Evolutionary conservation across 2,329 filamentous ascomycete species (phyloP).

Genomic region (Stagonosporopsis chrysanthemi): DNA sequence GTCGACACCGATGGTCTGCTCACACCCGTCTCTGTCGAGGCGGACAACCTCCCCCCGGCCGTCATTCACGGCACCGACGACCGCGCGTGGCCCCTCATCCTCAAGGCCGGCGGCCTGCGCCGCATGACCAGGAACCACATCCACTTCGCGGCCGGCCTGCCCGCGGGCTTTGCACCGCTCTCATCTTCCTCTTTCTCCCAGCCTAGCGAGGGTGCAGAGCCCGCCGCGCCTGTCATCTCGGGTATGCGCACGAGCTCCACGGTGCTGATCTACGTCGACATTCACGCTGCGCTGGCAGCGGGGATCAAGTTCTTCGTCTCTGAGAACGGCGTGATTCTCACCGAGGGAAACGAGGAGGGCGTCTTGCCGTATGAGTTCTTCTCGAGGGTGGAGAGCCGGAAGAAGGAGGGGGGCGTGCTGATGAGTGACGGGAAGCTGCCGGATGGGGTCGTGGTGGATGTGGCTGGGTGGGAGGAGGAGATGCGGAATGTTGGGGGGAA

Average conservation of each 20-base stretch:
- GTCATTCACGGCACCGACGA: slow-evolving; percentile 93
- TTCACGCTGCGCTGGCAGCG: slow-evolving; percentile 68
- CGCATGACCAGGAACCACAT: slow-evolving; percentile 87
- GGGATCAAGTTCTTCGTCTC: slow-evolving; percentile 74
- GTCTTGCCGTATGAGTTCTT: slow-evolving; percentile 63
- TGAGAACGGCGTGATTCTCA: slow-evolving; percentile 59
- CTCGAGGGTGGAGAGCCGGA: slow-evolving; percentile 71
- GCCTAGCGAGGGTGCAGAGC: slow-evolving; percentile 33
- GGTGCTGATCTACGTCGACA: slow-evolving; percentile 76
- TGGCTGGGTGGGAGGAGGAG: slow-evolving; percentile 48
- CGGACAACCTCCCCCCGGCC: slow-evolving; percentile 65
- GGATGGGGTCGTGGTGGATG: slow-evolving; percentile 47
- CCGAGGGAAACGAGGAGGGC: slow-evolving; percentile 57
- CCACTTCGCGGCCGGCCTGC: slow-evolving; percentile 82
- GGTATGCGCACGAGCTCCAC: slow-evolving; percentile 75
- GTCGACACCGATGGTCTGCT: slow-evolving; percentile 75
- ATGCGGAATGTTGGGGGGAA: slow-evolving; percentile 30
- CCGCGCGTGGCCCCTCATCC: slow-evolving; percentile 76
- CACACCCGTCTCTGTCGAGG: slow-evolving; percentile 65
- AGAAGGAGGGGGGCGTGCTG: slow-evolving; percentile 67
- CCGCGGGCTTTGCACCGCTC: slow-evolving; percentile 53
- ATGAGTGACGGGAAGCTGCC: slow-evolving; percentile 72
- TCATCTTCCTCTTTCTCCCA: background rate
- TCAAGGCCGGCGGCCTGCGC: slow-evolving; percentile 77
- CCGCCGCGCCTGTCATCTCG: slow-evolving; percentile 67